phyloP scores from a whole-genome alignment of 768 basidiomycete genomes.

The Auricularia heimuer region DNA sequence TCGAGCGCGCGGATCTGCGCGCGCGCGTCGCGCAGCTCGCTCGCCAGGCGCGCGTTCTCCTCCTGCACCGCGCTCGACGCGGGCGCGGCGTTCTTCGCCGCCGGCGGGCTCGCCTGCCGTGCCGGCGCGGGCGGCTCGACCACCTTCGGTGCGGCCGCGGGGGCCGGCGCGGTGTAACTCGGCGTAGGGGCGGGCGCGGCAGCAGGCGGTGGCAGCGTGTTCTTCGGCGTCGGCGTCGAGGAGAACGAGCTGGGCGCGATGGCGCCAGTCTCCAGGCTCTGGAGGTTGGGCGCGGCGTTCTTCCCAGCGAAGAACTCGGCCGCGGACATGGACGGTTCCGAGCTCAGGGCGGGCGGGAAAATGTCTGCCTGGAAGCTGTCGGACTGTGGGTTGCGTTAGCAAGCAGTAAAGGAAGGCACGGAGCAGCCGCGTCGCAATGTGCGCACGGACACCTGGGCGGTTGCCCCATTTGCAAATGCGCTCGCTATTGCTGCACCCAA shows the following conservation, averaged over 20 bases:
- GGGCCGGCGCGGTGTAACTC: conserved; percentile 15
- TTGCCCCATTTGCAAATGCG: too few relatives aligned
- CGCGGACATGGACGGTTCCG: conserved; percentile 69
- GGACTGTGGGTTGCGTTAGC: conserved; percentile 34
- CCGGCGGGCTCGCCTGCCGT: conserved; percentile 2
- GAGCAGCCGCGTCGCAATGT: background rate
- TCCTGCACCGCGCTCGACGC: conserved; percentile 21
- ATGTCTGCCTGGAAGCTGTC: conserved; percentile 97
- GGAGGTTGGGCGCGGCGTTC: conserved; percentile 61
- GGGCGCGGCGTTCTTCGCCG: background rate
- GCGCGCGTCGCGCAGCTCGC: conserved; percentile 68
- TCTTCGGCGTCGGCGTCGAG: conserved; percentile 16
- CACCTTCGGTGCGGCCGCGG: conserved; percentile 1
- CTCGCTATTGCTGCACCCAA: too few relatives aligned
- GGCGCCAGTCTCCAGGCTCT: conserved; percentile 66
- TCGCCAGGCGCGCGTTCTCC: conserved; percentile 54
- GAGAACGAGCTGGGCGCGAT: conserved; percentile 24
- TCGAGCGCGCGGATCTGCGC: conserved; percentile 78
- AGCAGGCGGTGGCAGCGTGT: conserved; percentile 12
- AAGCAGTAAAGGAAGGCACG: conserved; percentile 2
- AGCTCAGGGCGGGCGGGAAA: conserved; percentile 82
- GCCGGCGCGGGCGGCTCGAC: conserved; percentile 26
- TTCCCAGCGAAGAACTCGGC: conserved; percentile 86
- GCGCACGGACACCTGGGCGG: background rate
- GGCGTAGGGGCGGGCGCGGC: conserved; percentile 18